Evolutionary conservation across 257 asterid species (phyloP), one percentile per base, ranked within the genome.

Genomic region (Solanum boliviense): DNA sequence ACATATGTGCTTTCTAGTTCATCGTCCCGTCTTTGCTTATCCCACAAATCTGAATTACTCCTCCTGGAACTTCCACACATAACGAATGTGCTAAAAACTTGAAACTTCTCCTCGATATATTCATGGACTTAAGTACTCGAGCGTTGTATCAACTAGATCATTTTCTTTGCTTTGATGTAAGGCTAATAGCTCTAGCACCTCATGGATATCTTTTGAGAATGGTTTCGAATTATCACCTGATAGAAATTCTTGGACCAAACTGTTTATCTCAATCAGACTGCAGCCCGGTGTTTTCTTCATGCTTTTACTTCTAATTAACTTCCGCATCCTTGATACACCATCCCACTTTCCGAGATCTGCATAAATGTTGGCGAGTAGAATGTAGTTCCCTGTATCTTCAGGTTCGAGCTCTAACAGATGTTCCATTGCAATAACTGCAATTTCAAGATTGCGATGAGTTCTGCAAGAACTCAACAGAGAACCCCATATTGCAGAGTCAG

Each of bases 311-410:
- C 39, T 79, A 27, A 79, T 79, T 10, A 79, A 18, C 36, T 79
- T 79, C 92, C 98, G 93, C 94, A 91, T 89, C 25, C 89, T 93
- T 20, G 95, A 92, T 65, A 96, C 99, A 72, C 91, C 95, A 0
- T 94, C 97, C 98, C 99, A 95, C 41, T 91, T 93, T 18, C 97
- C 94, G 18, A 92, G 92, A 89, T 94, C 99, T 16, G 97, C 98
- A 6, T 92, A 94, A 16, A 94, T 91, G 58, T 96, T 95, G 3
- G 98, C 97, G 5, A 95, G 95, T 90, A 93, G 68, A 8, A 95
- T 89, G 25, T 92, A 92, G 89, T 94, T 95, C 84, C 98, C 98
- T 0, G 92, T 91, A 86, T 95, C 98, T 9, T 91, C 97, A 0
- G 96, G 98, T 75, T 96, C 95, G 3, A 93, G 93, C 90, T 93